These are phyloP conservation scores for Colletotrichum acutatum DNA, from an alignment of 2,329 filamentous ascomycete species.

Conservation along the genomic window DNA sequence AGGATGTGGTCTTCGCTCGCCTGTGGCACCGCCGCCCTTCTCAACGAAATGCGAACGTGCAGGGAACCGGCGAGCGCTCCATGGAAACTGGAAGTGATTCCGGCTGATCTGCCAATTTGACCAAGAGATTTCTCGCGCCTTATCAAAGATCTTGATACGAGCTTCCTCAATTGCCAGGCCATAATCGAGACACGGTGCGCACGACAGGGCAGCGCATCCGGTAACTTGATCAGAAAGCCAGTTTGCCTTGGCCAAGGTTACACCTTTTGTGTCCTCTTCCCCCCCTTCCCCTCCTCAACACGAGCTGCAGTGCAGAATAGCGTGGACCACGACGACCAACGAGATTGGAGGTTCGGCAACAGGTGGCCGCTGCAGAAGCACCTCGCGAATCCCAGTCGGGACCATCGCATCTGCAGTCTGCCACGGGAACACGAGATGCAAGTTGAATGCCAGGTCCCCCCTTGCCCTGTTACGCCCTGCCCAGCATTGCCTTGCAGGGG, in stretches of 20 bases:
- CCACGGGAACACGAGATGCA: neutral
- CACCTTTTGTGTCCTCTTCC: neutral
- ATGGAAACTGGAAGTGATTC: neutral
- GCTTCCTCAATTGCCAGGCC: neutral
- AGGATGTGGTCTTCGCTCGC: neutral
- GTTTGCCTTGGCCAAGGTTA: slow-evolving; percentile 9
- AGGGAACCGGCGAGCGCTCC: neutral
- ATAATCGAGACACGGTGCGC: slow-evolving; percentile 1
- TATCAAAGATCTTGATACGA: slow-evolving; percentile 1
- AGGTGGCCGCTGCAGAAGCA: slow-evolving; percentile 15
- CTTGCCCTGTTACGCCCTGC: neutral
- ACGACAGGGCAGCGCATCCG: neutral
- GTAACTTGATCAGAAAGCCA: neutral
- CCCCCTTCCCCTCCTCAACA: neutral
- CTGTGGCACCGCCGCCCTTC: neutral
- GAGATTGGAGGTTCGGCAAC: neutral
- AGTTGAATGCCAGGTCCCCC: neutral
- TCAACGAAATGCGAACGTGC: neutral
- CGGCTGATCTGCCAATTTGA: neutral
- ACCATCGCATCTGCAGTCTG: neutral
- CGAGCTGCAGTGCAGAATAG: slow-evolving; percentile 18
- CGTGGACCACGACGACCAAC: neutral
- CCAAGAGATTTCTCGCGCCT: neutral
- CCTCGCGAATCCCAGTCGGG: neutral
- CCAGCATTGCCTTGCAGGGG: neutral